Evolutionary conservation across 2,329 filamentous ascomycete species (phyloP).

Genomic region (Moelleriella libera): DNA sequence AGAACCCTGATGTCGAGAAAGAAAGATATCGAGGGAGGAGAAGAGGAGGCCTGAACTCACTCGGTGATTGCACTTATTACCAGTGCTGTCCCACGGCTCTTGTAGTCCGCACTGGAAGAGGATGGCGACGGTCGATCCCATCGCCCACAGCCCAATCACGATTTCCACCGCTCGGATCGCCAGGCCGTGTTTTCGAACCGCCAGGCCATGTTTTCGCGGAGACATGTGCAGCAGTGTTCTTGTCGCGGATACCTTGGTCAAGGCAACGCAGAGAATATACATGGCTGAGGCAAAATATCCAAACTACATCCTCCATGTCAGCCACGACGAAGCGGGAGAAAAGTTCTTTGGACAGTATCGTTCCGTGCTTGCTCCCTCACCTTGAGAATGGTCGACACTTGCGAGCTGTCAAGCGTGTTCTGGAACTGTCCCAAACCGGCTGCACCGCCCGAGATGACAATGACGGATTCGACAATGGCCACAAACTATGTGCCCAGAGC

Average conservation of each 20-base stretch:
- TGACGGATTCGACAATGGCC: conserved; percentile 7
- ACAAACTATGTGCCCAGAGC: conserved; percentile 3
- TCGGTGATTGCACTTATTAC: conserved; percentile 7
- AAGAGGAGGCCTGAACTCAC: conserved; percentile 2
- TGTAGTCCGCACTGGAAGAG: conserved; percentile 8
- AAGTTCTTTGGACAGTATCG: too few relatives aligned
- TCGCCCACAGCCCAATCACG: conserved; percentile 5
- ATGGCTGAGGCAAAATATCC: conserved; percentile 7
- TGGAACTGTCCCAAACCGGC: conserved; percentile 8
- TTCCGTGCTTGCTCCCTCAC: background rate
- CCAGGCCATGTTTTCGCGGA: conserved; percentile 4
- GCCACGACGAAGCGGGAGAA: too few relatives aligned
- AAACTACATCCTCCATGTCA: background rate
- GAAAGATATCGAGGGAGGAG: conserved; percentile 2
- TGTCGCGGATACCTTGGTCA: conserved; percentile 9
- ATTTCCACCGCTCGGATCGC: conserved; percentile 5
- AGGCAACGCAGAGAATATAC: conserved; percentile 4
- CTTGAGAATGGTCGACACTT: conserved; percentile 7
- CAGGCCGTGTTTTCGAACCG: conserved; percentile 1
- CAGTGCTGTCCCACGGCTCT: conserved; percentile 7
- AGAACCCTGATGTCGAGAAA: conserved; percentile 3
- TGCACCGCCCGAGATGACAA: conserved; percentile 7
- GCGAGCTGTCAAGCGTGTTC: conserved; percentile 1
- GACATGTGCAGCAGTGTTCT: conserved; percentile 8
- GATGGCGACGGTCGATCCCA: conserved; percentile 4